Evolutionary conservation across 192 early-diverging fungal genomes (phyloP).

Genomic region (Phycomyces blakesleeanus): DNA sequence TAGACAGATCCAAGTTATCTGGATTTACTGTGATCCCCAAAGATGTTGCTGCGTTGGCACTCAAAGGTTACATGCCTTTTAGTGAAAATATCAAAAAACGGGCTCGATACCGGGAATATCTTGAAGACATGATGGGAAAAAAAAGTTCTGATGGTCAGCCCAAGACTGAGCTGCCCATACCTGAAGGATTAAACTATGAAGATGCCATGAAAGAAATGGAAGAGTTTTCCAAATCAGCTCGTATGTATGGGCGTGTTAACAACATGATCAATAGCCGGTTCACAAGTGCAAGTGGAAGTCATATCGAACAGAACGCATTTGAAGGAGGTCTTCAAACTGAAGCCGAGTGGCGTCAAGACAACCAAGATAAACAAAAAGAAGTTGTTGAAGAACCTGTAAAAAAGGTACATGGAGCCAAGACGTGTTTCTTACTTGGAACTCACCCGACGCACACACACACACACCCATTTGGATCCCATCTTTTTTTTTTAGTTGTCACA

Average conservation of each 20-base stretch:
- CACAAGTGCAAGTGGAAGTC: conserved; percentile 41
- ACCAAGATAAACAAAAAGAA: conserved; percentile 6
- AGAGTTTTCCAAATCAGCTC: conserved; percentile 75
- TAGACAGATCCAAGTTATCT: conserved; percentile 30
- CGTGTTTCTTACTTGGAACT: background rate
- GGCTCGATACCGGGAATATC: conserved; percentile 63
- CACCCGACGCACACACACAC: background rate
- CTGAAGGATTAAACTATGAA: conserved; percentile 40
- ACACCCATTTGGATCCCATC: too few species aligned
- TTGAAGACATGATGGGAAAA: conserved; percentile 62
- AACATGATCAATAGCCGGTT: conserved; percentile 71
- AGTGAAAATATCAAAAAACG: conserved; percentile 66
- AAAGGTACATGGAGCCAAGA: background rate
- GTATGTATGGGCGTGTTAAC: conserved; percentile 69
- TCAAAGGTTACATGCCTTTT: conserved; percentile 83
- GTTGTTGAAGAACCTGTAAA: conserved; percentile 9
- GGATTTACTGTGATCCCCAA: conserved; percentile 53
- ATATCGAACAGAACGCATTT: conserved; percentile 30
- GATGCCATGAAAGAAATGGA: conserved; percentile 55
- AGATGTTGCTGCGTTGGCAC: conserved; percentile 59
- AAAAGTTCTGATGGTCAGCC: conserved; percentile 18
- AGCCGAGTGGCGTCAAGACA: conserved; percentile 26
- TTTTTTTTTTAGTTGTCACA: conserved; percentile 19
- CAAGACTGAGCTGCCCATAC: conserved; percentile 14
- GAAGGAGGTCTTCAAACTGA: conserved; percentile 43